Percentiles rank a stretch among this genome's conserved stretches.
Evolutionary conservation across 495 filamentous ascomycete species (phyloP).

Genomic region (Lentithecium fluviatile): DNA sequence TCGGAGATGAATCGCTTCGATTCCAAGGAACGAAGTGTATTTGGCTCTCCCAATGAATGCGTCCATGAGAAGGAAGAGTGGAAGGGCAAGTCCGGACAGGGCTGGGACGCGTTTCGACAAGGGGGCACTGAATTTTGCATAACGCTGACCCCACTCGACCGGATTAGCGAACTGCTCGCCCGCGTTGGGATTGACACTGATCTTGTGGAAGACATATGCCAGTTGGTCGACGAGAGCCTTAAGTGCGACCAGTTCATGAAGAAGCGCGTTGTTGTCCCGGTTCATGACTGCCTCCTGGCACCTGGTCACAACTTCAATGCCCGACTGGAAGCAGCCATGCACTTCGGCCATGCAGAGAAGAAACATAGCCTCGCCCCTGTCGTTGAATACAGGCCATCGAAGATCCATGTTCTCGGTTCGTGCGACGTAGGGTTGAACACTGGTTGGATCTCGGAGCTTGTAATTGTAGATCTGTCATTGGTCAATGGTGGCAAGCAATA

Average conservation of each 20-base stretch:
- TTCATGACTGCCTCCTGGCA: constrained; percentile 56
- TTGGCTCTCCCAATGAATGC: constrained; percentile 52
- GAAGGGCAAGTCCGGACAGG: constrained; percentile 51
- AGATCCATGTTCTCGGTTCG: constrained; percentile 54
- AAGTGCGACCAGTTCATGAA: constrained; percentile 49
- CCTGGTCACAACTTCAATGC: constrained; percentile 41
- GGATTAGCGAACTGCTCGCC: constrained; percentile 46
- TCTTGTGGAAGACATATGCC: constrained; percentile 53
- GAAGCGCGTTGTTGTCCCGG: constrained; percentile 49
- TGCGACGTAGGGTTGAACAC: constrained; percentile 49
- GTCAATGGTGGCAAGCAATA: too few species aligned
- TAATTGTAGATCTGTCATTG: constrained; percentile 47
- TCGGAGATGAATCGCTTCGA: constrained; percentile 50
- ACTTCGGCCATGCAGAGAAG: constrained; percentile 39
- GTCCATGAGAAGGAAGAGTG: constrained; percentile 54
- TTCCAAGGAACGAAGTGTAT: constrained; percentile 52
- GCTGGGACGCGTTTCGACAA: constrained; percentile 54
- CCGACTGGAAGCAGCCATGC: constrained; percentile 40
- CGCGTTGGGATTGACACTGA: constrained; percentile 52
- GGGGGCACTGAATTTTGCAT: constrained; percentile 52
- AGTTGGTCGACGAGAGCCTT: constrained; percentile 55
- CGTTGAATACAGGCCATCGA: constrained; percentile 52
- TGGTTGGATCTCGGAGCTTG: constrained; percentile 50
- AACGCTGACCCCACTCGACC: constrained; percentile 41
- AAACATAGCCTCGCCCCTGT: constrained; percentile 52